Evolutionary conservation across 1,139 yeast genomes (phyloP).

Genomic region (Candida dubliniensis): DNA sequence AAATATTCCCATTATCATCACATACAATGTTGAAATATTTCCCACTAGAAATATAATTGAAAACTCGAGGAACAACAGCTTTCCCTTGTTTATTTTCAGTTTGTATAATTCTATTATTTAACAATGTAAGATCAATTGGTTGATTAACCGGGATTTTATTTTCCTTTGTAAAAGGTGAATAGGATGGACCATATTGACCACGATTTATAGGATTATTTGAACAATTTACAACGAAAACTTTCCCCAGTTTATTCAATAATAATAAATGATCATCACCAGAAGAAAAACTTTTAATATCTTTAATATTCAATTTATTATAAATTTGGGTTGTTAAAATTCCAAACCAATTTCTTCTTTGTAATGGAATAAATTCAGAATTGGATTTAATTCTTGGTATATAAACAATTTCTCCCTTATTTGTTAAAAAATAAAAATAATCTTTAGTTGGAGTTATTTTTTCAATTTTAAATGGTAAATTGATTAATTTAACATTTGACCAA

Average conservation of each 20-base stretch:
- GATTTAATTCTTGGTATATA: slow-evolving; percentile 45
- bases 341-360: slow-evolving; percentile 23
- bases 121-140: slow-evolving; percentile 35
- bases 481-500: slow-evolving; percentile 20
- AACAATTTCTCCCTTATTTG: slow-evolving; percentile 51
- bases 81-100: slow-evolving; percentile 23
- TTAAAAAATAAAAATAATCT: slow-evolving; percentile 58
- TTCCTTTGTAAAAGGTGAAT: slow-evolving; percentile 55
- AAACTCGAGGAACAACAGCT: slow-evolving; percentile 38
- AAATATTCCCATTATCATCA: slow-evolving; percentile 62
- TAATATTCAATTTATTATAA: slow-evolving; percentile 23
- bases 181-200: slow-evolving; percentile 85
- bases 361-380: slow-evolving; percentile 18
- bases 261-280: slow-evolving; percentile 71
- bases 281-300: slow-evolving; percentile 48
- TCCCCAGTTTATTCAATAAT: slow-evolving; percentile 59
- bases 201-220: slow-evolving; percentile 42
- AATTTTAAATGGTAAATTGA: slow-evolving; percentile 44
- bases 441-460: slow-evolving; percentile 54
- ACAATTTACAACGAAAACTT: slow-evolving; percentile 64
- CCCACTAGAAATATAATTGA: slow-evolving; percentile 70
- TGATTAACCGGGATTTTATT: slow-evolving; percentile 25
- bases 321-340: slow-evolving; percentile 19
- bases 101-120: slow-evolving; percentile 35
- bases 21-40: slow-evolving; percentile 67